These are phyloP conservation scores for Solanum rostratum DNA, from an alignment of 257 asterid genomes.

Conservation along the genomic window DNA sequence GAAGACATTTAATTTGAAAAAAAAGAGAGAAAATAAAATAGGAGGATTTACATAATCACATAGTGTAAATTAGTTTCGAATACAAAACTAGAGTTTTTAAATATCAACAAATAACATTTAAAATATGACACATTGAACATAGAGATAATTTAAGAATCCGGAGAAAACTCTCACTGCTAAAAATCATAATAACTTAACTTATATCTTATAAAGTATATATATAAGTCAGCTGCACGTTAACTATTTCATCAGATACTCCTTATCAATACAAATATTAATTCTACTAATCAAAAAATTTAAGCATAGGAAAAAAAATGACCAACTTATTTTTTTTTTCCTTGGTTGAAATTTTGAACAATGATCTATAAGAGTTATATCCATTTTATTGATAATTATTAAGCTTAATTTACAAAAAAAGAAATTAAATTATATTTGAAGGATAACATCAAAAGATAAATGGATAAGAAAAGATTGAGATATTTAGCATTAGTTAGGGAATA, in stretches of 20 bases:
- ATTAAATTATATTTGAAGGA: background rate
- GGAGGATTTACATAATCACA: too few relatives aligned
- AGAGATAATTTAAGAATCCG: too few relatives aligned
- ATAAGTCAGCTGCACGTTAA: background rate
- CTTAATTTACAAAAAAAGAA: background rate
- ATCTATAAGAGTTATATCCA: background rate
- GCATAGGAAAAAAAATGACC: background rate
- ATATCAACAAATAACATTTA: too few relatives aligned
- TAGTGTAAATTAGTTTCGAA: too few relatives aligned
- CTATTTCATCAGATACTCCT: background rate
- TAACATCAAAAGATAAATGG: background rate
- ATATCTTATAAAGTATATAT: background rate
- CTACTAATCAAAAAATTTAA: background rate
- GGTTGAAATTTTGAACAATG: background rate
- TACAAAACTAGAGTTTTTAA: too few relatives aligned
- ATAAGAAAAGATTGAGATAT: background rate
- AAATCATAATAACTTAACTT: background rate
- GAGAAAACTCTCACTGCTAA: too few relatives aligned
- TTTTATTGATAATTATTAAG: background rate
- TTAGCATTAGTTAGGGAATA: background rate
- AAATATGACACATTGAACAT: too few relatives aligned
- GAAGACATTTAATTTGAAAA: background rate
- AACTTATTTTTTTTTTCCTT: background rate
- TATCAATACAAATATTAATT: background rate
- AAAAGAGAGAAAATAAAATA: background rate